Base-by-base conservation (phyloP, 2,329 filamentous ascomycete genomes). In the Neofusicoccum cordaticola region DNA sequence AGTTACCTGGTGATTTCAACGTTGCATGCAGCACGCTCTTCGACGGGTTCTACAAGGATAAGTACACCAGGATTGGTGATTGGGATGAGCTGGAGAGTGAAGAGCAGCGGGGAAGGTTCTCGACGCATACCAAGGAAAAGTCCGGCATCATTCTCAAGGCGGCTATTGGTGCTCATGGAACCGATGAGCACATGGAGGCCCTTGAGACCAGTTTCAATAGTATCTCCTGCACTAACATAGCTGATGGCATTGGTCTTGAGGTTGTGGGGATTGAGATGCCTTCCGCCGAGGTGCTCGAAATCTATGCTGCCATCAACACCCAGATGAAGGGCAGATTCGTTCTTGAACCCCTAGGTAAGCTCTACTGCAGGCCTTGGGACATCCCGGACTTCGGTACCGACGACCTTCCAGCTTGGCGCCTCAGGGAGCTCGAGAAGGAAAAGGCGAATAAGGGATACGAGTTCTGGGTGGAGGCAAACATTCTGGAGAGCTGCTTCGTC, bases 1-100 rank as follows among this genome's bases (percentile, higher is more conserved):
- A 76, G 2, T 80, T 96, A 5, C 93, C 93, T 0, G 93, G 93
- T 0, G 77, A 85, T 11, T 97, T 97, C 82, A 96, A 96, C 75
- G 81, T 83, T n/a, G 89, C 90, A 0, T 89, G 89, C 56, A 87
- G 87, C 1, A 85, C 84, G 9, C 80, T 96, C 0, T 91, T 91
- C 71, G 86, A 84, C 1, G 87, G 86, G 2, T 75, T 78, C 37
- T 81, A 82, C 60, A 78, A 77, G 35, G 77, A 76, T 11, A 66
- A 75, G 12, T 81, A 80, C 67, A 74, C 75, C 11, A 79, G 77
- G 19, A 72, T 78, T 48, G 68, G 77, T 37, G 66, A 73, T 3
- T 85, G 83, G 83, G 75, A 74, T 1, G 37, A 76, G 3, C 65
- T 67, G 22, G 60, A 67, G 19, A 19, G 34, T 15, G 6, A 17